Conservation (phyloP, 2,329 filamentous ascomycete genomes). For the Trichoderma sp. region DNA sequence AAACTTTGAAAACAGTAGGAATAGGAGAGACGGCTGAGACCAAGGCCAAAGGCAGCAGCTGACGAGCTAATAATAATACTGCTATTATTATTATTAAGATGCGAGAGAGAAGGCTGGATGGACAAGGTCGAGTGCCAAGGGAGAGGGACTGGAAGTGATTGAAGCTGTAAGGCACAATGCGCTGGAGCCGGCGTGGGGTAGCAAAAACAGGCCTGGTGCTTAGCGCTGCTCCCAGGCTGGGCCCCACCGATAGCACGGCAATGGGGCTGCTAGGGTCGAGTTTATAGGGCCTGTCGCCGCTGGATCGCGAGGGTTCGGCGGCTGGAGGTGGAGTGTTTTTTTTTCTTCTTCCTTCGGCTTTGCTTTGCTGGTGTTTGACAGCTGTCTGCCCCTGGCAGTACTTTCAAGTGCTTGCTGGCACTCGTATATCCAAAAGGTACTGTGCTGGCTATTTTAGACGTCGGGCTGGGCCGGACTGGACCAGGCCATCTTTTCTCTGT, state of each 20-base stretch:
- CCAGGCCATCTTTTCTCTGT: slow-evolving; percentile 3
- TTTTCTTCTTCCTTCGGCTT: neutral
- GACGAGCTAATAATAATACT: slow-evolving; percentile 10
- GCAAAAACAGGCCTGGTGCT: slow-evolving; percentile 13
- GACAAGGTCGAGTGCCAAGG: neutral
- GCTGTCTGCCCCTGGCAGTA: slow-evolving; percentile 7
- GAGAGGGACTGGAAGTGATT: neutral
- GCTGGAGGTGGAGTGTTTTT: slow-evolving; percentile 9
- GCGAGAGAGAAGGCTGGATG: slow-evolving; percentile 6
- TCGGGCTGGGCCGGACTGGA: slow-evolving; percentile 17
- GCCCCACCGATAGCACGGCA: slow-evolving; percentile 18
- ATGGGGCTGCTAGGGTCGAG: slow-evolving; percentile 15
- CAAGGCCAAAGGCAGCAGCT: neutral
- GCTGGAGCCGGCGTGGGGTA: slow-evolving; percentile 20
- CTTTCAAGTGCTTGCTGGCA: neutral
- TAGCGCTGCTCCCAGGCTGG: slow-evolving; percentile 17
- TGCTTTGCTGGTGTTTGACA: slow-evolving; percentile 8
- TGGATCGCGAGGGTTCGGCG: slow-evolving; percentile 8
- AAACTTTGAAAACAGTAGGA: neutral
- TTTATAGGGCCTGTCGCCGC: slow-evolving; percentile 11
- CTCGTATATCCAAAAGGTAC: slow-evolving; percentile 11
- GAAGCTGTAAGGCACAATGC: slow-evolving; percentile 21
- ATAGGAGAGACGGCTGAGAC: neutral
- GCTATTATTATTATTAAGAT: slow-evolving; percentile 2
- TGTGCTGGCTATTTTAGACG: slow-evolving; percentile 9